Percentiles rank a stretch among this genome's conserved stretches.
Evolutionary conservation across 257 asterid species (phyloP).

Genomic region (Fraxinus excelsior): DNA sequence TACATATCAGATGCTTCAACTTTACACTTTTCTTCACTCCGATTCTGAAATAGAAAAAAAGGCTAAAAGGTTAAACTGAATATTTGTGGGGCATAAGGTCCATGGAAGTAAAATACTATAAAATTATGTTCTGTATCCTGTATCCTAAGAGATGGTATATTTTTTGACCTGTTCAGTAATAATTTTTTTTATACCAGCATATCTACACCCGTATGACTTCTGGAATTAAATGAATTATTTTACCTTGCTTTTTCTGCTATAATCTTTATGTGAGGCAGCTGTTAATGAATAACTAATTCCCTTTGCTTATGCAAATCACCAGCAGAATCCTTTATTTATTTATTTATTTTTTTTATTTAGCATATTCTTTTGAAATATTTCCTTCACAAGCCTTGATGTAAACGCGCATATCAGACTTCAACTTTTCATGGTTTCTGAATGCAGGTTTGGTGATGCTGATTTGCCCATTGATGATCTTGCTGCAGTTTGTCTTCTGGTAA

Average conservation of each 20-base stretch:
- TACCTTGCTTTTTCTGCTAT: neutral
- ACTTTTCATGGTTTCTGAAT: slow-evolving; percentile 18
- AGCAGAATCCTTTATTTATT: neutral
- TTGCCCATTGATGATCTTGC: slow-evolving; percentile 96
- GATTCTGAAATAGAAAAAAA: neutral
- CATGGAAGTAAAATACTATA: neutral
- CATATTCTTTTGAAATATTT: neutral
- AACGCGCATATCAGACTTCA: slow-evolving; percentile 9
- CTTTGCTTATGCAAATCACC: neutral
- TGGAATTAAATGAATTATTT: neutral
- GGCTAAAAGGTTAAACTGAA: neutral
- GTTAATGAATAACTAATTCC: neutral
- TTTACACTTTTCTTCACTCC: neutral
- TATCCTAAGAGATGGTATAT: neutral
- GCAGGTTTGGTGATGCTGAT: slow-evolving; percentile 77
- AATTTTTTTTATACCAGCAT: neutral
- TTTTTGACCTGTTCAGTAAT: neutral
- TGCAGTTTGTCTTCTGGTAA: slow-evolving; percentile 90
- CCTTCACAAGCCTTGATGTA: slow-evolving; percentile 4
- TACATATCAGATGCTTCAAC: neutral
- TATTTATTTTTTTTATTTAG: neutral
- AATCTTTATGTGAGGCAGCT: neutral
- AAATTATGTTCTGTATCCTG: neutral
- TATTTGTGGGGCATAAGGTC: neutral
- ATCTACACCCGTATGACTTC: neutral